phyloP scores from a whole-genome alignment of 1,284 basidiomycete species.

The Cutaneotrichosporon sp. region DNA sequence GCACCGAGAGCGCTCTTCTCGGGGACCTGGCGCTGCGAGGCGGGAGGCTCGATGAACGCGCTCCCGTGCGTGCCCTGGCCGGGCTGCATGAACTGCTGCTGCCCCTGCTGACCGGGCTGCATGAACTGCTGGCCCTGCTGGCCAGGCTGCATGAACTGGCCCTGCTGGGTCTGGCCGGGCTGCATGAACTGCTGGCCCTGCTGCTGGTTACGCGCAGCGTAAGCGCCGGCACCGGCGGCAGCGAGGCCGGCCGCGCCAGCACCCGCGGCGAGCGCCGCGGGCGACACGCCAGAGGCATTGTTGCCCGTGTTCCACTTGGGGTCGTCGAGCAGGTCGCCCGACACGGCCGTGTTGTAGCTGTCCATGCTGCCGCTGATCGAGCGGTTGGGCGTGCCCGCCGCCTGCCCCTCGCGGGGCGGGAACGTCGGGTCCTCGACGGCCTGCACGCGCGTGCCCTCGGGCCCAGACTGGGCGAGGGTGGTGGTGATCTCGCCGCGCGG shows the following conservation, averaged over 20 bases:
- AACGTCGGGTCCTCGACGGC: not conserved
- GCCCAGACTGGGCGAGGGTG: not conserved
- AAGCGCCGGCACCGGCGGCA: not conserved
- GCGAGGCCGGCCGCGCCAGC: slow-evolving; percentile 10
- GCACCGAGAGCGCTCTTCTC: no score
- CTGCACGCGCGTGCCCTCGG: not conserved
- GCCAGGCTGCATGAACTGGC: not conserved
- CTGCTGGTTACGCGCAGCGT: not conserved
- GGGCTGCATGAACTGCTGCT: slow-evolving; percentile 1
- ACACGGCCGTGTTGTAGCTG: not conserved
- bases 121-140: not conserved
- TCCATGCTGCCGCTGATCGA: not conserved
- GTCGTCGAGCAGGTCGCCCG: not conserved
- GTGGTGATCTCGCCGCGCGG: not conserved
- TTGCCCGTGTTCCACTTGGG: not conserved
- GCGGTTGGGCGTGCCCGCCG: not conserved
- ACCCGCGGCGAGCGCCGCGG: not conserved
- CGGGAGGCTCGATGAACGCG: slow-evolving; percentile 1
- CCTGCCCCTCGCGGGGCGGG: not conserved
- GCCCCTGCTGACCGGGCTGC: not conserved
- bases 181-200: not conserved
- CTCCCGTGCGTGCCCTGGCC: slow-evolving; percentile 1
- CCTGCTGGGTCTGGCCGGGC: not conserved
- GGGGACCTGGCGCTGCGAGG: no score
- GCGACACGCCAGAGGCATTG: not conserved